These are phyloP conservation scores for Ascoidea rubescens DNA, from an alignment of 805 yeast genomes.

Conservation along the genomic window DNA sequence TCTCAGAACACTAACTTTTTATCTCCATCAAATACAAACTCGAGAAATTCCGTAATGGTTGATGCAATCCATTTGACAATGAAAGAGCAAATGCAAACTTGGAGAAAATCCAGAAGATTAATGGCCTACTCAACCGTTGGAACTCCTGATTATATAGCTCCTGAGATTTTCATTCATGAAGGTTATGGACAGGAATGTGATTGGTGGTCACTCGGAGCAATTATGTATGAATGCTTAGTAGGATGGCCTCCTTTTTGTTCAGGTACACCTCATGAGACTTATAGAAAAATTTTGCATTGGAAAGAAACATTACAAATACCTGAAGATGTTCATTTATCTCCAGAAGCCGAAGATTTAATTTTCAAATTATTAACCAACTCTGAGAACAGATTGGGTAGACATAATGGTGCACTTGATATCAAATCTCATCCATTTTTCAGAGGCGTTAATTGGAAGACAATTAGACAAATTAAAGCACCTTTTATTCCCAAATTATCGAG, in stretches of 20 bases:
- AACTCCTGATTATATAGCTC: constrained; percentile 93
- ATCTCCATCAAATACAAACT: constrained; percentile 15
- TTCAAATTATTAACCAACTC: constrained; percentile 62
- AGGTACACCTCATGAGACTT: constrained; percentile 89
- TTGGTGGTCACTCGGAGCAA: constrained; percentile 96
- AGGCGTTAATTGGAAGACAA: constrained; percentile 92
- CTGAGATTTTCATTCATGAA: constrained; percentile 83
- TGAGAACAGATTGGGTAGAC: constrained; percentile 72
- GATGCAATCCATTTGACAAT: constrained; percentile 93
- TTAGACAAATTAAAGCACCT: constrained; percentile 82
- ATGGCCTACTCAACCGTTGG: constrained; percentile 97
- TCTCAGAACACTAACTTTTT: constrained; percentile 7
- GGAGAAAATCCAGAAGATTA: constrained; percentile 82
- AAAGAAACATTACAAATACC: constrained; percentile 80
- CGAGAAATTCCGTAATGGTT: constrained; percentile 72
- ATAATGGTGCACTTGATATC: constrained; percentile 86
- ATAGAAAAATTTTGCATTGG: constrained; percentile 83
- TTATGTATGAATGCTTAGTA: constrained; percentile 89
- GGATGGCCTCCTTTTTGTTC: constrained; percentile 98
- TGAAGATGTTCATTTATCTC: constrained; percentile 78
- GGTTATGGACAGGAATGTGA: constrained; percentile 97
- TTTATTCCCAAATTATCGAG: constrained; percentile 85
- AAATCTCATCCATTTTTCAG: constrained; percentile 85
- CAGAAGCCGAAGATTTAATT: constrained; percentile 81
- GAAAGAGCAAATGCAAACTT: constrained; percentile 92